Evolutionary conservation across 495 filamentous ascomycete genomes (phyloP), one percentile per base, ranked within the genome.

Genomic region (Barbatosphaeria neglecta): DNA sequence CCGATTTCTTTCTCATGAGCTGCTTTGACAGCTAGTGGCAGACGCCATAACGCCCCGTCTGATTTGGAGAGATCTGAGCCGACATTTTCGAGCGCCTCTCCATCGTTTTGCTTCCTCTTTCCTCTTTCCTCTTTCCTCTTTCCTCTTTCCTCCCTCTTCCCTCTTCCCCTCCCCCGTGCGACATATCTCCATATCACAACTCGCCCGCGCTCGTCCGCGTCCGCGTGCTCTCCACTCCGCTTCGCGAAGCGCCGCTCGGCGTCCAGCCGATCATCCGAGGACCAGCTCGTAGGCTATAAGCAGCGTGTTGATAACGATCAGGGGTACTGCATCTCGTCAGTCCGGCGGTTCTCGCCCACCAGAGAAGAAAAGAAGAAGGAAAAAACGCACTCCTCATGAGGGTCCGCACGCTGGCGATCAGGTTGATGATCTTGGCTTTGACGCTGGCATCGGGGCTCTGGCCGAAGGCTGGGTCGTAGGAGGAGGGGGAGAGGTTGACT

Each of bases 221-320:
- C 31, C 6, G 3, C 13, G 15, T 35, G 13, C 13, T 35, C 9
- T 25, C 24, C 9, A 9, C 24, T 35, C n/a, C n/a, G n/a, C n/a
- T n/a, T n/a, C n/a, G n/a, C n/a, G n/a, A n/a, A n/a, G n/a, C n/a
- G n/a, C n/a, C n/a, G n/a, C n/a, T n/a, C n/a, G n/a, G n/a, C n/a
- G n/a, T n/a, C n/a, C n/a, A n/a, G n/a, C n/a, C n/a, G n/a, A 45
- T 86, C 73, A 95, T 16, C 90, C 92, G 31, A 97, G 75, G 22
- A 93, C 76, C 4, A 95, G 70, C 64, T 92, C 86, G 64, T 93
- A 96, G 45, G 88, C 61, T 61, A 95, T 94, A 50, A 97, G 81
- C 41, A 95, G 59, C 1, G 84, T 86, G 60, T 98, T 98, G 55
- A 95, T 83, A 37, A 81, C 77, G 58, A 98, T 97, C 43, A 98